Percentiles rank a stretch among this genome's conserved stretches.
Evolutionary conservation across 768 basidiomycete species (phyloP).

Genomic region (Candolleomyces efflorescens): DNA sequence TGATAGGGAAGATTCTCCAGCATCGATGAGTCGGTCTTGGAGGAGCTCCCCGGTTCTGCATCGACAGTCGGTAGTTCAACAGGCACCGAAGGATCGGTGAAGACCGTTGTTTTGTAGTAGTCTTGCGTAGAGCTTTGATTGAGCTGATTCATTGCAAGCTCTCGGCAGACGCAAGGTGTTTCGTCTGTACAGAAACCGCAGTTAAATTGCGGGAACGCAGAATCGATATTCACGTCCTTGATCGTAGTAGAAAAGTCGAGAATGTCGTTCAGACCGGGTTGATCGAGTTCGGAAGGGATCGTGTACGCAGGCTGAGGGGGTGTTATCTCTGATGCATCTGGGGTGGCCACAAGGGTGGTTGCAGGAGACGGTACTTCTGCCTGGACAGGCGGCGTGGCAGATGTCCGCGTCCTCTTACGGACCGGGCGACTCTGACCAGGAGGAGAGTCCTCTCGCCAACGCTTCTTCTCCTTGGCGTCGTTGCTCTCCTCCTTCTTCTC

Average conservation of each 20-base stretch:
- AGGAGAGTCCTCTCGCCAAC: constrained; percentile 52
- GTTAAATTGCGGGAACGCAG: constrained; percentile 43
- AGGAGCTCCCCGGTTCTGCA: constrained; percentile 15
- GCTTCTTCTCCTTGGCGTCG: constrained; percentile 46
- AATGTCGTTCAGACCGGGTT: constrained; percentile 24
- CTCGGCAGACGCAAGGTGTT: constrained; percentile 74
- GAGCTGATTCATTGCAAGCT: constrained; percentile 45
- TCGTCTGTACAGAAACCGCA: constrained; percentile 77
- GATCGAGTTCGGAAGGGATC: constrained; percentile 26
- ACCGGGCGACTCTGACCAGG: constrained; percentile 18
- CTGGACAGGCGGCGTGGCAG: constrained; percentile 24
- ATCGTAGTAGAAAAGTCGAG: constrained; percentile 24
- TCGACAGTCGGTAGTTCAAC: background rate
- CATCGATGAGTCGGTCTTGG: constrained; percentile 41
- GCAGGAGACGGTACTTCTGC: constrained; percentile 14
- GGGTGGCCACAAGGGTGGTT: background rate
- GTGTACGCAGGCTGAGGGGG: background rate
- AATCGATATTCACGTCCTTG: constrained; percentile 21
- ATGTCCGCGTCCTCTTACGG: constrained; percentile 33
- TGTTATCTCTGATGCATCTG: background rate
- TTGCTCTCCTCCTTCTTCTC: background rate
- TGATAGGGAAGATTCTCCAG: constrained; percentile 80
- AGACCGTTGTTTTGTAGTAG: background rate
- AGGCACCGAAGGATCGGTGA: background rate
- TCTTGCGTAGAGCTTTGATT: background rate